Evolutionary conservation across 2,329 filamentous ascomycete genomes (phyloP).

Genomic region (Sclerotinia sclerotiorum): DNA sequence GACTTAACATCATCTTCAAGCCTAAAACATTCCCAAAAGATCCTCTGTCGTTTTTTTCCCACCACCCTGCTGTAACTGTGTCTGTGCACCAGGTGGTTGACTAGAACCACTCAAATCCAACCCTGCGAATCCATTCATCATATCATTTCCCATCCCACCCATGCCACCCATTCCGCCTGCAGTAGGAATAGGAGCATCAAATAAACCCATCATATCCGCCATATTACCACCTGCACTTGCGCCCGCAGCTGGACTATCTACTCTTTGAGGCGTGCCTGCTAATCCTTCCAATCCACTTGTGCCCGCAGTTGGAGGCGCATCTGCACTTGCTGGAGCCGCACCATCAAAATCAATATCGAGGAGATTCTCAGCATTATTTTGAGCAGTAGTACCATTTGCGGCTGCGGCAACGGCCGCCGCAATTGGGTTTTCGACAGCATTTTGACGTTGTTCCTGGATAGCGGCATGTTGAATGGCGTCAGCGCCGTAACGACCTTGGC

Average conservation of each 20-base stretch:
- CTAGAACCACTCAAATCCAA: constrained; percentile 69
- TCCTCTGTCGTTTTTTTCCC: constrained; percentile 58
- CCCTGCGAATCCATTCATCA: constrained; percentile 79
- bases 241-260: constrained; percentile 58
- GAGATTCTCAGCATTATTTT: constrained; percentile 88
- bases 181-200: constrained; percentile 46
- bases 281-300: constrained; percentile 53
- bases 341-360: constrained; percentile 97
- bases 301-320: constrained; percentile 57
- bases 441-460: constrained; percentile 92
- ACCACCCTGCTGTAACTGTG: constrained; percentile 49
- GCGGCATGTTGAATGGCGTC: constrained; percentile 93
- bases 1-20: neutral
- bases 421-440: constrained; percentile 90
- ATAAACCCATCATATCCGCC: constrained; percentile 77
- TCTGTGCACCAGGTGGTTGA: constrained; percentile 63
- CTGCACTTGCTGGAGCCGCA: constrained; percentile 82
- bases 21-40: constrained; percentile 57
- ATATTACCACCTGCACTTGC: constrained; percentile 56
- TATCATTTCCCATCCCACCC: constrained; percentile 35
- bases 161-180: constrained; percentile 26
- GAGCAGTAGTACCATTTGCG: constrained; percentile 54
- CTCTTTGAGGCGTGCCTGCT: constrained; percentile 66
- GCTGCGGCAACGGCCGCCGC: constrained; percentile 77
- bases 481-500: constrained; percentile 89